Conservation (phyloP, 2,329 filamentous ascomycete genomes). For the Trichoderma aggressivum region DNA sequence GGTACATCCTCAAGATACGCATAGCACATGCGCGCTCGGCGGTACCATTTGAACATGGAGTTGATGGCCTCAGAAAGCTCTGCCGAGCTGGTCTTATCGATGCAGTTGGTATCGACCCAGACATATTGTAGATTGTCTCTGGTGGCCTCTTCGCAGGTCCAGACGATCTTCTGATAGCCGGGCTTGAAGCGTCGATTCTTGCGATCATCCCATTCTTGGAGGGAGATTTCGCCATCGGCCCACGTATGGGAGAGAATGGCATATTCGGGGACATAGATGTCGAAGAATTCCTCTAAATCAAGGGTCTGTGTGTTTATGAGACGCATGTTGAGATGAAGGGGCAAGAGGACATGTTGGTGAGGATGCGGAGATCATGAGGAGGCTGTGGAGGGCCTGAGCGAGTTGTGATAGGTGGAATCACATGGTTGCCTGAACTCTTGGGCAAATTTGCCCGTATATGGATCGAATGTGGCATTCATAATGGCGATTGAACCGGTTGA, state of each 20-base stretch:
- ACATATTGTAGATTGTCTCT: not conserved
- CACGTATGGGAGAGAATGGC: not conserved
- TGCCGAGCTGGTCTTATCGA: conserved; percentile 18
- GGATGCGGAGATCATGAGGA: not conserved
- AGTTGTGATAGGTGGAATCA: not conserved
- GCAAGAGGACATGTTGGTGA: not conserved
- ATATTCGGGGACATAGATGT: not conserved
- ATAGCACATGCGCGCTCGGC: not conserved
- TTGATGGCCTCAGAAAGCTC: conserved; percentile 24
- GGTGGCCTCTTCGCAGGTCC: not conserved
- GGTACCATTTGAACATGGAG: conserved; percentile 18
- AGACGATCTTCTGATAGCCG: not conserved
- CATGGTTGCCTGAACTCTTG: not conserved
- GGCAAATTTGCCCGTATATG: not conserved
- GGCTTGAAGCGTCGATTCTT: not conserved
- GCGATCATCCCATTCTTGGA: not conserved
- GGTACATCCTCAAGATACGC: not conserved
- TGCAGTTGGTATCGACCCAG: not conserved
- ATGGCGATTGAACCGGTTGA: not conserved
- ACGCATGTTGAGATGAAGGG: not conserved
- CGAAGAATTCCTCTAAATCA: not conserved
- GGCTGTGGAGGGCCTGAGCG: not conserved
- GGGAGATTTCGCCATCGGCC: not conserved
- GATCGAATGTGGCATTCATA: not conserved
- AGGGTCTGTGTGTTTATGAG: conserved; percentile 2